phyloP scores from a whole-genome alignment of 2,329 filamentous ascomycete genomes.

The Diaporthe sp. region DNA sequence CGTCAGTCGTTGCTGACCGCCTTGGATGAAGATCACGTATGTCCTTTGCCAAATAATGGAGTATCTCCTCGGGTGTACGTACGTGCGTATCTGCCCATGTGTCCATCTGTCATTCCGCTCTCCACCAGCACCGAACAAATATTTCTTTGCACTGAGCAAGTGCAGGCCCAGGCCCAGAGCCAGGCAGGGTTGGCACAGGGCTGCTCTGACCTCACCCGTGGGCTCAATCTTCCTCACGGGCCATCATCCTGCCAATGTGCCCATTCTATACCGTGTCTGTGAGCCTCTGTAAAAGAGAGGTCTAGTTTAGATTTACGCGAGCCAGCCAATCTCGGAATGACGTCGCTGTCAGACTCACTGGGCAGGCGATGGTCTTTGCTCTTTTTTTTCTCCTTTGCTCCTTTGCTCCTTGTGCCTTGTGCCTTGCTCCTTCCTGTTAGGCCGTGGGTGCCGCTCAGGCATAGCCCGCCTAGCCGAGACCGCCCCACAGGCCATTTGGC shows the following conservation, averaged over 20 bases:
- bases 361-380: slow-evolving; percentile 15
- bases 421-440: slow-evolving; percentile 9
- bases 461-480: slow-evolving; percentile 10
- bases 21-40: background rate
- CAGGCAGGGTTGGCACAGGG: slow-evolving; percentile 23
- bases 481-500: background rate
- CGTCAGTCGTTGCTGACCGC: slow-evolving; percentile 11
- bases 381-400: background rate
- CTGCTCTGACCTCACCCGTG: background rate
- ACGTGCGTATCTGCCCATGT: slow-evolving; percentile 14
- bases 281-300: background rate
- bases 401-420: background rate
- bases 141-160: slow-evolving; percentile 2
- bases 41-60: slow-evolving; percentile 10
- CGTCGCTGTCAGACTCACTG: slow-evolving; percentile 19
- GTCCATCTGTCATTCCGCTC: background rate
- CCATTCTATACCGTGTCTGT: background rate
- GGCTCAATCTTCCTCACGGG: background rate
- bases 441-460: background rate
- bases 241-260: background rate
- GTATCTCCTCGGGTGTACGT: background rate
- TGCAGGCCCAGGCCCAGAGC: background rate
- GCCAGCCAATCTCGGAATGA: slow-evolving; percentile 29
- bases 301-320: slow-evolving; percentile 18
- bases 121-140: slow-evolving; percentile 5